Base-by-base conservation (phyloP, 2,329 filamentous ascomycete genomes). In the Aspergillus sp. region DNA sequence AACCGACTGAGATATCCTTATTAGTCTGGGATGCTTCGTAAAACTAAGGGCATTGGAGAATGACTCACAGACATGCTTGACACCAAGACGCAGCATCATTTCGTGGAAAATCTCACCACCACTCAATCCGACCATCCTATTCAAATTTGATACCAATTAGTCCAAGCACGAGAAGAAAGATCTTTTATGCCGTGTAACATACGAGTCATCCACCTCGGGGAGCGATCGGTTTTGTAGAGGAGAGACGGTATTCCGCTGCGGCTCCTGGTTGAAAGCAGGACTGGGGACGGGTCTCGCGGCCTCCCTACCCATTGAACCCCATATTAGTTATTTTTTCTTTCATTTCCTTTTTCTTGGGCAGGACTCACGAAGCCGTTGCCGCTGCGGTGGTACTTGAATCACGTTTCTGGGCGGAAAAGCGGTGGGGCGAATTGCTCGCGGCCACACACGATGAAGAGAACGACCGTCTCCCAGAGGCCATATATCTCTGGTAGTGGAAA, bases 71-170 rank as follows among this genome's bases (percentile, higher is more conserved):
- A 97, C 81, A 69, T 96, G 89, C 75, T 96, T 93, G 48, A 98
- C 91, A 60, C 78, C 81, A 60, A 91, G 87, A 64, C 91, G 81
- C 53, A 95, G 79, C 90, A 98, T 96, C 91, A 97, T 97, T 74
- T 97, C 91, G 71, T 97, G 90, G 72, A 97, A 95, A 60, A 97
- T 96, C 71, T 96, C 85, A 65, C 93, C 93, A 65, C 93, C 91
- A 44, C 83, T 95, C 79, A 90, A 91, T 54, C 91, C 91, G 64
- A 97, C 89, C 70, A 97, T 95, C 51, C 85, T 88, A 57, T 47
- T 45, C 45, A 39, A 45, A 7, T 13, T 23, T 30, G 22, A 13
- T n/a, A 25, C 30, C 22, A 12, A 25, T 56, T 33, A 54, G 50
- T 45, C 44, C 37, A 22, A 9, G 7, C 19, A 39, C 7, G 10